These are phyloP conservation scores for Serpula lacrymans DNA, from an alignment of 768 basidiomycete species.

Conservation along the genomic window DNA sequence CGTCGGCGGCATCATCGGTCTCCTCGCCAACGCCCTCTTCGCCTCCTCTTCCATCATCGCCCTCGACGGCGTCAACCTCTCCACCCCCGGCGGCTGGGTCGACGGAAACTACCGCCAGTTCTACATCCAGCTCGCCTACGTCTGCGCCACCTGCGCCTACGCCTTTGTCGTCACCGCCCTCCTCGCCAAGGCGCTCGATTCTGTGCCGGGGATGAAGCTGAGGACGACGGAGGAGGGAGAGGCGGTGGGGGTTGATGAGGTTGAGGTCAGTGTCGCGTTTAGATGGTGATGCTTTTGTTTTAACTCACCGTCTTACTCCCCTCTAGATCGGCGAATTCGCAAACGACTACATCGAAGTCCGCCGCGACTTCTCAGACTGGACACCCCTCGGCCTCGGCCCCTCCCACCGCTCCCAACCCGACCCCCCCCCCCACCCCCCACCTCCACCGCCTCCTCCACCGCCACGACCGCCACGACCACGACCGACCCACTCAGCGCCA, in stretches of 20 bases:
- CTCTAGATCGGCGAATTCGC: conserved; percentile 66
- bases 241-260: conserved; percentile 64
- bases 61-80: conserved; percentile 63
- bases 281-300: background rate
- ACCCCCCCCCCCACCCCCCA: no score
- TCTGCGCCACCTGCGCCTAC: conserved; percentile 55
- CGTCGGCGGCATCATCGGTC: conserved; percentile 76
- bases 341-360: conserved; percentile 65
- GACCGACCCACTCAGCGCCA: conserved; percentile 4
- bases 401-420: no score
- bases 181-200: conserved; percentile 54
- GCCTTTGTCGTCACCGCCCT: conserved; percentile 60
- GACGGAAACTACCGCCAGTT: conserved; percentile 77
- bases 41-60: conserved; percentile 60
- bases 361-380: conserved; percentile 61
- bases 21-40: conserved; percentile 72
- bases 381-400: conserved; percentile 28
- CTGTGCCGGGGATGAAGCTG: conserved; percentile 56
- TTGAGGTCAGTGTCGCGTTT: conserved; percentile 46
- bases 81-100: conserved; percentile 62
- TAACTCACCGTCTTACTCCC: background rate
- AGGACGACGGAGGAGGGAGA: conserved; percentile 55
- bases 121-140: conserved; percentile 70
- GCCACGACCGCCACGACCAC: no score
- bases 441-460: no score